phyloP scores from a whole-genome alignment of 2,329 filamentous ascomycete species.

The Ascomycota sp. region DNA sequence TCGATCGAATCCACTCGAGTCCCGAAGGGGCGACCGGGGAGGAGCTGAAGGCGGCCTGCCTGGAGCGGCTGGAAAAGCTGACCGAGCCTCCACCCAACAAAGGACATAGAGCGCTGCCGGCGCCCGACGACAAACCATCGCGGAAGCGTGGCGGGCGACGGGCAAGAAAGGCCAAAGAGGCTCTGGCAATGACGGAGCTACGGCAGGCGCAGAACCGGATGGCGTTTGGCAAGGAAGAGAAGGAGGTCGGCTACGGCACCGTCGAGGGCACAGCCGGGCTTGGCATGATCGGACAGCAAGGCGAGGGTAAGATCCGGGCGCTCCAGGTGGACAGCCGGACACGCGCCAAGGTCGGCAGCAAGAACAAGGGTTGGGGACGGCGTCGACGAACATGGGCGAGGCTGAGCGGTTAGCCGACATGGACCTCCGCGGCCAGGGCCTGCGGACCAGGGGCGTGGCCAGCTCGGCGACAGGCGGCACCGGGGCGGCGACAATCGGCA shows the following conservation, averaged over 20 bases:
- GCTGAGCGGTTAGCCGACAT: conserved; percentile 50
- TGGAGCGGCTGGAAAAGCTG: conserved; percentile 77
- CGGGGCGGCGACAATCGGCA: conserved; percentile 50
- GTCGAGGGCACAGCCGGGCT: conserved; percentile 73
- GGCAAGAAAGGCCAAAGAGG: conserved; percentile 88
- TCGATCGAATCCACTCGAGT: conserved; percentile 67
- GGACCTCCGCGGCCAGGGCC: conserved; percentile 56
- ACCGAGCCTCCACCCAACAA: conserved; percentile 84
- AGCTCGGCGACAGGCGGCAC: conserved; percentile 38
- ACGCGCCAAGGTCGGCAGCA: conserved; percentile 78
- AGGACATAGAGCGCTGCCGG: conserved; percentile 66
- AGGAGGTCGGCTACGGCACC: conserved; percentile 74
- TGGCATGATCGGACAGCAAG: conserved; percentile 83
- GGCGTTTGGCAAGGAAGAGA: conserved; percentile 89
- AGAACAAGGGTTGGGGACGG: conserved; percentile 89
- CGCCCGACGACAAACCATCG: conserved; percentile 85
- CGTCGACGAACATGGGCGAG: conserved; percentile 63
- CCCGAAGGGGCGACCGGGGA: conserved; percentile 69
- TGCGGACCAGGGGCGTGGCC: conserved; percentile 68
- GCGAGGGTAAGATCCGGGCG: conserved; percentile 74
- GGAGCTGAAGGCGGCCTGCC: conserved; percentile 60
- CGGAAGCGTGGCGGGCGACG: conserved; percentile 80
- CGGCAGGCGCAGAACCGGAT: conserved; percentile 92
- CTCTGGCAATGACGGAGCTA: conserved; percentile 88
- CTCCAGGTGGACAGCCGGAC: conserved; percentile 86